These are phyloP conservation scores for Orychophragmus violaceus DNA, from an alignment of 345 rosid genomes.

Conservation along the genomic window DNA sequence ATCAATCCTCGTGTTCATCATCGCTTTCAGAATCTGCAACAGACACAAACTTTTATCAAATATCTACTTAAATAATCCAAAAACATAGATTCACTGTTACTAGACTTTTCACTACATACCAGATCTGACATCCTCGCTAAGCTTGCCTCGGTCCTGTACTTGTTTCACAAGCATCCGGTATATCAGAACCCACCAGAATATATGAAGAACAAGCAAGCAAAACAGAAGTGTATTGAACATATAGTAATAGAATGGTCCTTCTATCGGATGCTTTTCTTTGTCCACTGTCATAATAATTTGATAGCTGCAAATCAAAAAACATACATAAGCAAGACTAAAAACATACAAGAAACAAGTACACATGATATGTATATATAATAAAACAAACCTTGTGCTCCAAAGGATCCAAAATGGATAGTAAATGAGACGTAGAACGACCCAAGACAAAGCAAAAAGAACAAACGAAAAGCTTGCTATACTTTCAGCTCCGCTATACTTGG, in stretches of 20 bases:
- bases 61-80: neutral
- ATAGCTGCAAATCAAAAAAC: constrained; percentile 43
- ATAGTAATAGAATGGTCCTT: constrained; percentile 76
- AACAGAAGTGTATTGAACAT: constrained; percentile 68
- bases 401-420: constrained; percentile 95
- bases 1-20: constrained; percentile 71
- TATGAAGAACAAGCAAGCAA: constrained; percentile 71
- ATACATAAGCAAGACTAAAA: neutral
- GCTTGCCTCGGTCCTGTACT: constrained; percentile 67
- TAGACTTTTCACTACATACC: constrained; percentile 36
- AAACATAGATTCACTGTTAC: neutral
- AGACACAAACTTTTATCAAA: neutral
- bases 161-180: constrained; percentile 74
- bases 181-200: constrained; percentile 95
- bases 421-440: constrained; percentile 80
- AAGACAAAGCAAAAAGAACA: constrained; percentile 74
- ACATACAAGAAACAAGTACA: constrained; percentile 3
- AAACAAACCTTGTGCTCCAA: constrained; percentile 94
- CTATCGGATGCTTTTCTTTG: constrained; percentile 52
- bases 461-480: constrained; percentile 63
- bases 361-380: neutral
- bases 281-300: constrained; percentile 64
- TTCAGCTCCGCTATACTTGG: constrained; percentile 84
- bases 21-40: constrained; percentile 83
- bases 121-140: constrained; percentile 88